Percentiles rank a stretch among this genome's conserved stretches.
phyloP scores from a whole-genome alignment of 768 basidiomycete genomes.

The Termitomyces sp. region DNA sequence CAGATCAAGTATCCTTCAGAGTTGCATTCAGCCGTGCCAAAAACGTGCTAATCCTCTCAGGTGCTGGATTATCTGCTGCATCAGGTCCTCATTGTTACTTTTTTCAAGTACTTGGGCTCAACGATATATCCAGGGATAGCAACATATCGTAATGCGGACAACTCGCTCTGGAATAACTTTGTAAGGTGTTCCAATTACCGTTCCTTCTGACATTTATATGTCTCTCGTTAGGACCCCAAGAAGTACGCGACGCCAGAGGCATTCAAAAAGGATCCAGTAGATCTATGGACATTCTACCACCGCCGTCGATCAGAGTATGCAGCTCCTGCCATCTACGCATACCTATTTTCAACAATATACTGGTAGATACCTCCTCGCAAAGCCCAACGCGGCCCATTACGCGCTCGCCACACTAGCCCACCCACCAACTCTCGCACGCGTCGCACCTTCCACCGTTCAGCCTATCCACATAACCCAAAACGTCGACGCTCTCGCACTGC shows the following conservation, averaged over 20 bases:
- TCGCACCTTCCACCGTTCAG: slow-evolving; percentile 29
- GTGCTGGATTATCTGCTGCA: slow-evolving; percentile 64
- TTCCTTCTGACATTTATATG: background rate
- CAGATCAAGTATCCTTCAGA: slow-evolving; percentile 17
- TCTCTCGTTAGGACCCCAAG: slow-evolving; percentile 10
- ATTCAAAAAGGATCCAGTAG: slow-evolving; percentile 34
- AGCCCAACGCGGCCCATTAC: slow-evolving; percentile 43
- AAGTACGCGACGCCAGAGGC: slow-evolving; percentile 33
- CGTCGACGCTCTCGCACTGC: slow-evolving; percentile 39
- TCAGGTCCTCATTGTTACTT: slow-evolving; percentile 37
- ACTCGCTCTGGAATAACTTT: slow-evolving; percentile 13
- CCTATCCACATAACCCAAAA: slow-evolving; percentile 44
- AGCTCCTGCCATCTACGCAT: background rate
- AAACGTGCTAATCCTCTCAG: slow-evolving; percentile 40
- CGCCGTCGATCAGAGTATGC: slow-evolving; percentile 36
- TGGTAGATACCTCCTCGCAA: slow-evolving; percentile 28
- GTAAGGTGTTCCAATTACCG: background rate
- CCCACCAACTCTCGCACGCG: slow-evolving; percentile 22
- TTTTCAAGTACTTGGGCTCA: background rate
- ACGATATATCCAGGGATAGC: slow-evolving; percentile 1
- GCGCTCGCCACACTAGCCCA: slow-evolving; percentile 36
- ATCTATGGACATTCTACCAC: slow-evolving; percentile 47
- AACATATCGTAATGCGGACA: slow-evolving; percentile 12
- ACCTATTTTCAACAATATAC: background rate
- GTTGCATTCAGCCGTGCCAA: slow-evolving; percentile 21